Evolutionary conservation across 805 yeast genomes (phyloP).

Genomic region (Myxozyma vanderwaltii): DNA sequence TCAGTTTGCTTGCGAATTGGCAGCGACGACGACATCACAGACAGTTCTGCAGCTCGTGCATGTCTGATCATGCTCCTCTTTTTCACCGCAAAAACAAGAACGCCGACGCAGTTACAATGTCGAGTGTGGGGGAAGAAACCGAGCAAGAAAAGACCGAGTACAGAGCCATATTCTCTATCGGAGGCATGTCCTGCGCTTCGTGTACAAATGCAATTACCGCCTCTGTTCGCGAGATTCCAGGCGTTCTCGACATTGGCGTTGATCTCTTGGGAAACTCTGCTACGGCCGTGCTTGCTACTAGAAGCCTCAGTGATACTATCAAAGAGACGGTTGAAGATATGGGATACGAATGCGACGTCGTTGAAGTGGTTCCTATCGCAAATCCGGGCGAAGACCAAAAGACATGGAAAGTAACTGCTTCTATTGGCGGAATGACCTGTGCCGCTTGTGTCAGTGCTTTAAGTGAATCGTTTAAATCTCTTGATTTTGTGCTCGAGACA

Average conservation of each 20-base stretch:
- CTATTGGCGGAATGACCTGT: slow-evolving; percentile 75
- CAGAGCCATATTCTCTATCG: slow-evolving; percentile 57
- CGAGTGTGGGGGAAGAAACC: slow-evolving; percentile 3
- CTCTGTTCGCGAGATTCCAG: slow-evolving; percentile 44
- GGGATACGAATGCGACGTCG: slow-evolving; percentile 53
- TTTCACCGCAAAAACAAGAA: neutral
- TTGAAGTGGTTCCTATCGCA: slow-evolving; percentile 62
- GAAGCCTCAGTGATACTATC: slow-evolving; percentile 53
- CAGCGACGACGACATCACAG: slow-evolving; percentile 29
- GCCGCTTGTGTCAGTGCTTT: slow-evolving; percentile 68
- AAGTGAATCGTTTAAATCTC: slow-evolving; percentile 45
- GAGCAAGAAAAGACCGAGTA: slow-evolving; percentile 40
- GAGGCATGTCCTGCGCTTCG: slow-evolving; percentile 71
- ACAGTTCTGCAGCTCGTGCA: slow-evolving; percentile 29
- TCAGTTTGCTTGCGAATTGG: slow-evolving; percentile 26
- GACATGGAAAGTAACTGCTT: slow-evolving; percentile 55
- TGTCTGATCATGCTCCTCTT: slow-evolving; percentile 20
- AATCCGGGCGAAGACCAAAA: slow-evolving; percentile 44
- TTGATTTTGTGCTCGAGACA: slow-evolving; percentile 55
- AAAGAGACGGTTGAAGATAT: slow-evolving; percentile 51
- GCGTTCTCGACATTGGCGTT: slow-evolving; percentile 49
- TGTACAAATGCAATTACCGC: slow-evolving; percentile 56
- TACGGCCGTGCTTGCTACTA: slow-evolving; percentile 53
- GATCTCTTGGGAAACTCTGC: slow-evolving; percentile 58
- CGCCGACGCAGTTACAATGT: neutral